phyloP scores from a whole-genome alignment of 257 asterid genomes.

The Gentiana dahurica region DNA sequence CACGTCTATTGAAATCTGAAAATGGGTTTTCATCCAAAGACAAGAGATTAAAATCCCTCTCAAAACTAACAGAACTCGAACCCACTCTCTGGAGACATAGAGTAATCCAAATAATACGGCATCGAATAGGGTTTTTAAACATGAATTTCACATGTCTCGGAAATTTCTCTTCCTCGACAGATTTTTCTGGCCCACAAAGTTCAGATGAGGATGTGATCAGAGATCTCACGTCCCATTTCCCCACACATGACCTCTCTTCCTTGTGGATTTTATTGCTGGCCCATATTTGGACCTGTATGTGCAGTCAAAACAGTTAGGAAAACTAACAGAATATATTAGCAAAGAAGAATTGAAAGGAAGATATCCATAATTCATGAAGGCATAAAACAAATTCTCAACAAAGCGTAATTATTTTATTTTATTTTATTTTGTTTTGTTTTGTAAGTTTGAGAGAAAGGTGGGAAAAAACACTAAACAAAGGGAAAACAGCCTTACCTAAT shows the following conservation, averaged over 20 bases:
- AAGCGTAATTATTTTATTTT: no score
- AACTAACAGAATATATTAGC: no score
- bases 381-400: no score
- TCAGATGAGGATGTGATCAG: slow-evolving; percentile 64
- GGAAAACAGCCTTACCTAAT: no score
- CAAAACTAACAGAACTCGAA: slow-evolving; percentile 70
- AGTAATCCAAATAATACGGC: slow-evolving; percentile 91
- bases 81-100: slow-evolving; percentile 67
- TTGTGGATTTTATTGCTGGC: slow-evolving; percentile 67
- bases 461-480: no score
- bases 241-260: slow-evolving; percentile 82
- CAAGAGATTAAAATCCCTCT: slow-evolving; percentile 50
- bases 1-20: slow-evolving; percentile 55
- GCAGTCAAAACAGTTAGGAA: slow-evolving; percentile 1
- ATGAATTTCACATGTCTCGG: slow-evolving; percentile 82
- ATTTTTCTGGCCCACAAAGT: slow-evolving; percentile 68
- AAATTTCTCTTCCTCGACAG: slow-evolving; percentile 31
- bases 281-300: slow-evolving; percentile 87
- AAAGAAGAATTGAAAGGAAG: no score
- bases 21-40: slow-evolving; percentile 90
- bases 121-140: slow-evolving; percentile 68
- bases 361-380: no score
- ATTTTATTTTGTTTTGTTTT: no score
- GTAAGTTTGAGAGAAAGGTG: no score
- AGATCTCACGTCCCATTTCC: slow-evolving; percentile 86